Evolutionary conservation across 345 rosid genomes (phyloP), one percentile per base, ranked within the genome.

Genomic region (Eucalyptus caleyi): DNA sequence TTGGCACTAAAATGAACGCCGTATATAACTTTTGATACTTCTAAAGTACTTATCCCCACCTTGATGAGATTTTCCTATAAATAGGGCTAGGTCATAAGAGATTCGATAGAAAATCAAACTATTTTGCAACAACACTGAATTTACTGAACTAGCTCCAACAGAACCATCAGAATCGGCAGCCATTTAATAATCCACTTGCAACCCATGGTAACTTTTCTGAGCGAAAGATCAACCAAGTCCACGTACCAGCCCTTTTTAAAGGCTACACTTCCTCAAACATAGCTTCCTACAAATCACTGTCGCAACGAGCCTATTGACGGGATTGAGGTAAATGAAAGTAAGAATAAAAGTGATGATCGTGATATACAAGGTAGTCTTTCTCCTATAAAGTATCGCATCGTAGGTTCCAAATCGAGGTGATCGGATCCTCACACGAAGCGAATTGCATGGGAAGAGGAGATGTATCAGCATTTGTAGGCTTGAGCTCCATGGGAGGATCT

Each of bases 1-100:
- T 18, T 18, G 9, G 4, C 0, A 53, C 0, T 53, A 53, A 18
- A 53, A 2, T 53, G 24, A 53, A 2, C 0, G 8, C 0, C 1
- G 9, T 19, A 53, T 1, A 16, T 16, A 18, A 51, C 4, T 18
- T 18, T 51, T 51, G 23, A 16, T 53, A 53, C 24, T 53, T 18
- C 1, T 53, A 53, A 1, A 0, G 4, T 7, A 1, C 9, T 18
- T 53, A 18, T 1, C 24, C 56, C 23, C 13, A 56, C 77, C 72
- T 65, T n/a, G 18, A n/a, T 32, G 40, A 67, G 77, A 67, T 67
- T 16, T 16, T 67, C 77, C 77, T 67, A n/a, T n/a, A 67, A n/a
- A 16, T 32, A 67, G 9, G 40, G 77, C 11, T 67, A 2, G 40
- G 37, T n/a, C 11, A 32, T 67, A 9, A 18, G 40, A 67, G 40